phyloP scores from a whole-genome alignment of 1,284 basidiomycete genomes.

The Cryptococcus deneoformans region DNA sequence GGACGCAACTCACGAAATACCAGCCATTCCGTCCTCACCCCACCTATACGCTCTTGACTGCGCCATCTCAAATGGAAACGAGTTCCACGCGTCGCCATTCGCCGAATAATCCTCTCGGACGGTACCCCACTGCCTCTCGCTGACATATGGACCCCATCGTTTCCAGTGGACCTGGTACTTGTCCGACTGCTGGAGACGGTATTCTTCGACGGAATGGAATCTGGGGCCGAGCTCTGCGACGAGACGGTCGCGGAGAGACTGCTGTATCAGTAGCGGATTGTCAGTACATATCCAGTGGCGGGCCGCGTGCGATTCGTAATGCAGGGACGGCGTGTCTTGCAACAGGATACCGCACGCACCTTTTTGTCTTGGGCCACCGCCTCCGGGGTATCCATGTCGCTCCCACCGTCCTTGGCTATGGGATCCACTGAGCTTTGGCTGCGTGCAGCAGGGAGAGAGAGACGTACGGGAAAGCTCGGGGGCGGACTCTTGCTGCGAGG shows the following conservation, averaged over 20 bases:
- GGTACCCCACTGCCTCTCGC: constrained; percentile 97
- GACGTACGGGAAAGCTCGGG: constrained; percentile 13
- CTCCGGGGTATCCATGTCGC: constrained; percentile 41
- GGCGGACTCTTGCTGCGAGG: constrained; percentile 18
- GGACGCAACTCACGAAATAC: constrained; percentile 62
- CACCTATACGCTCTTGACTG: constrained; percentile 94
- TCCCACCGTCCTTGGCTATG: constrained; percentile 20
- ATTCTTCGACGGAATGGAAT: constrained; percentile 49
- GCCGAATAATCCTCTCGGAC: constrained; percentile 97
- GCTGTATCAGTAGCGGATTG: background rate
- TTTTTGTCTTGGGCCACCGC: constrained; percentile 20
- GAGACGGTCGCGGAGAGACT: constrained; percentile 46
- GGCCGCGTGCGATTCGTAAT: no score
- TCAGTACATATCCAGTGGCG: constrained; percentile 1
- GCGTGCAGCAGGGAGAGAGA: background rate
- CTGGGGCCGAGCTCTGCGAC: constrained; percentile 37
- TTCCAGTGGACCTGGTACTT: constrained; percentile 83
- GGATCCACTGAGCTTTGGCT: background rate
- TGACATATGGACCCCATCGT: constrained; percentile 96
- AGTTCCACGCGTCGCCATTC: constrained; percentile 95
- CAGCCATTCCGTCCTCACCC: constrained; percentile 97
- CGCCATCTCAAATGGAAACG: constrained; percentile 94
- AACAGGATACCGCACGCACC: constrained; percentile 9
- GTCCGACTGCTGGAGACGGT: constrained; percentile 65
- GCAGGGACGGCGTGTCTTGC: no score